Evolutionary conservation across 495 filamentous ascomycete species (phyloP).

Genomic region (Neurospora sp.): DNA sequence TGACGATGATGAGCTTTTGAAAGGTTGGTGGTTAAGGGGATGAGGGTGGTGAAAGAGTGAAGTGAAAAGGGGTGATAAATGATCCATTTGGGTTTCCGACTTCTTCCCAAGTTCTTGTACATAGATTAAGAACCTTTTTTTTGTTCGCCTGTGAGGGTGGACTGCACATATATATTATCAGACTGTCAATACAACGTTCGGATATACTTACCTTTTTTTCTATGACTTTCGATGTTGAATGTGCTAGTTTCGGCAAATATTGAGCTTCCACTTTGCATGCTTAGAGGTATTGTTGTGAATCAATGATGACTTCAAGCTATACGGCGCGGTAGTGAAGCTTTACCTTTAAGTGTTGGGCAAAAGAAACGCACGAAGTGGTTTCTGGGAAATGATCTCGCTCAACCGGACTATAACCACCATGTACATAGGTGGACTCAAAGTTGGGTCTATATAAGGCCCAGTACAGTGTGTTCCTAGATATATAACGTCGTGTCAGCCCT

Average conservation of each 20-base stretch:
- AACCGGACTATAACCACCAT: no score
- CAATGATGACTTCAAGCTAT: no score
- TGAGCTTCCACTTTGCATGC: no score
- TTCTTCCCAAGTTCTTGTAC: neutral
- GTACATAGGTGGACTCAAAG: no score
- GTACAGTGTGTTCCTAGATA: no score
- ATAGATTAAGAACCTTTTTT: neutral
- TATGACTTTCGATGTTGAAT: neutral
- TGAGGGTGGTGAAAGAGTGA: neutral
- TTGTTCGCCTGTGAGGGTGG: neutral
- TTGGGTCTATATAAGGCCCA: no score
- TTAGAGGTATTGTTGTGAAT: no score
- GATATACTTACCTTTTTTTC: neutral
- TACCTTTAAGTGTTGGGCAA: no score
- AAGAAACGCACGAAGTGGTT: no score
- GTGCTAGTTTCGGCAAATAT: neutral
- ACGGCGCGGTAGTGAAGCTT: no score
- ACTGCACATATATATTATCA: neutral
- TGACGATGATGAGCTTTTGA: neutral
- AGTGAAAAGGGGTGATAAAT: neutral
- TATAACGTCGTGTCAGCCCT: no score
- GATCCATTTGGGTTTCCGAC: neutral
- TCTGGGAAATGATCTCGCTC: no score
- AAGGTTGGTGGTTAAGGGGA: neutral
- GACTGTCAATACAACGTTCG: neutral